Conservation (phyloP, 139 green algal genomes). For the Desmodesmus armatus region DNA sequence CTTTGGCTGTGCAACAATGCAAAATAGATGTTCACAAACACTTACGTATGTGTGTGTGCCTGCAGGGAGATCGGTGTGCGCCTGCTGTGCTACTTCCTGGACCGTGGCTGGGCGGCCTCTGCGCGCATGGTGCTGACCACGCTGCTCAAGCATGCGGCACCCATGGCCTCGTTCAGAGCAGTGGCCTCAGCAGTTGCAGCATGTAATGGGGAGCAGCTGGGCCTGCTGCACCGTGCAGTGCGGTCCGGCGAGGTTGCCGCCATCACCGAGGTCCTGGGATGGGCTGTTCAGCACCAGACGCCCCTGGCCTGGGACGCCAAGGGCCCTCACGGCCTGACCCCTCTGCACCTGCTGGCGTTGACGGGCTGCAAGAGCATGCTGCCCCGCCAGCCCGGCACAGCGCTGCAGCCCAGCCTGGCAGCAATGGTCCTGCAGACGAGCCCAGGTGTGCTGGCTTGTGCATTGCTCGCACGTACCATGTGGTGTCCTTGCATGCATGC, state of each 20-base stretch:
- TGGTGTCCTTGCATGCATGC: no score
- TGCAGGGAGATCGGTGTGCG: slow-evolving; percentile 13
- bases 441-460: slow-evolving; percentile 2
- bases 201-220: background rate
- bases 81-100: slow-evolving; percentile 1
- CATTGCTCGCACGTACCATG: no score
- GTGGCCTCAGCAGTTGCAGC: background rate
- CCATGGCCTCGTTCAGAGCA: background rate
- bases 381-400: no score
- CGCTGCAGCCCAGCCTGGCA: background rate
- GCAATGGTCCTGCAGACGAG: background rate
- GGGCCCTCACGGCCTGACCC: slow-evolving; percentile 60
- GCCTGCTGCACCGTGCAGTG: slow-evolving; percentile 34
- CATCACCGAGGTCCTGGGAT: slow-evolving; percentile 52
- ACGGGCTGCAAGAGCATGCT: background rate
- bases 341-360: slow-evolving; percentile 67
- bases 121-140: background rate
- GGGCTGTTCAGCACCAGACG: slow-evolving; percentile 46
- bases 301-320: slow-evolving; percentile 40
- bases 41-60: no score
- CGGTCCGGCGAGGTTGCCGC: slow-evolving; percentile 33
- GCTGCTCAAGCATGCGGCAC: background rate
- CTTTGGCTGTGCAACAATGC: no score
- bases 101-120: slow-evolving; percentile 1
- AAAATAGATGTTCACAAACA: no score